Base-by-base conservation (phyloP, 441 rosid genomes). In the Corymbia citriodora region DNA sequence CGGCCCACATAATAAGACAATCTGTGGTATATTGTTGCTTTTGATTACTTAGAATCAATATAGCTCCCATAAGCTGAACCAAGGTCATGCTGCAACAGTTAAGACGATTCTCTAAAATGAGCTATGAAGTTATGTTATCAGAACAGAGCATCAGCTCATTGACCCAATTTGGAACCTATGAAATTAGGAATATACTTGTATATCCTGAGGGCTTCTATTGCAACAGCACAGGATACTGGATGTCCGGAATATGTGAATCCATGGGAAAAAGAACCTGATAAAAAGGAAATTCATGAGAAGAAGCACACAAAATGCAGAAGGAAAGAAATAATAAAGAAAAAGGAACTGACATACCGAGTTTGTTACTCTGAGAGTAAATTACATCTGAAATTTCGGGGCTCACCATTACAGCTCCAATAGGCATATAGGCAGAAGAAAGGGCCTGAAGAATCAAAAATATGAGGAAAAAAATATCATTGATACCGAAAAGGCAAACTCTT, bases 241-340 rank as follows among this genome's bases (percentile, higher is more conserved):
- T 97, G 99, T 90, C 99, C 99, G 36, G 99, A 97, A 91, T 97
- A 97, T 70, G 99, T 97, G 90, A 98, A 98, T 92, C 99, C 99
- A 93, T 98, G 99, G 86, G 97, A 95, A 93, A 98, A 98, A 72
- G 90, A 0, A 89, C 99, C 99, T 98, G 94, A 91, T 15, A 92
- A 81, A 72, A 21, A 7, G 82, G 61, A 57, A 7, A 45, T 79
- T 79, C n/a, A 9, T 79, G 18, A 15, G 68, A 25, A 63, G 40
- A 23, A 52, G 31, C 27, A n/a, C 31, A 48, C 72, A 59, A n/a
- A 45, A 79, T 45, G 49, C 23, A 50, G n/a, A 87, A 55, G 33
- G 88, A 82, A 89, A 70, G 86, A 88, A 92, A 61, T 49, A 89
- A 88, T 29, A 91, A 89, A 21, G 31, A 79, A 74, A 48, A 49